A percentile compares a stretch with the other conserved stretches of the same genome.
Evolutionary conservation across 2,329 filamentous ascomycete species (phyloP).

Genomic region (Stachybotrys chlorohalonatus): DNA sequence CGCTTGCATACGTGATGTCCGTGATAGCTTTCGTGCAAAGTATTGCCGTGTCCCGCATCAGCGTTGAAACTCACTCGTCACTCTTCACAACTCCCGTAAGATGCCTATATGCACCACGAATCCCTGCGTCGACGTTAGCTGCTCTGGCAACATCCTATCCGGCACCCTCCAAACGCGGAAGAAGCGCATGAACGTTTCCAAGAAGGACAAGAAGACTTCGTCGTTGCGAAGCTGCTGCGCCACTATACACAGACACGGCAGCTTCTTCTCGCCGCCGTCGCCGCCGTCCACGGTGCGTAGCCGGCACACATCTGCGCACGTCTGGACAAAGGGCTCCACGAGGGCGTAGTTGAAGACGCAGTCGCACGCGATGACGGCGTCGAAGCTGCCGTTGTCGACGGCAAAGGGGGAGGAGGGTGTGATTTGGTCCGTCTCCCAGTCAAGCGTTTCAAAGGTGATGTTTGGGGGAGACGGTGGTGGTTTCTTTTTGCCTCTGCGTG

Average conservation of each 20-base stretch:
- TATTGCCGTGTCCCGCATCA: no score
- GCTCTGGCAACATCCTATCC: constrained; percentile 49
- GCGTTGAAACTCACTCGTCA: not conserved
- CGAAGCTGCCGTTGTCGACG: constrained; percentile 40
- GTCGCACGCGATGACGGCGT: constrained; percentile 76
- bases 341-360: constrained; percentile 93
- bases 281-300: constrained; percentile 30
- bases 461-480: constrained; percentile 23
- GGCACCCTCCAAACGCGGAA: constrained; percentile 75
- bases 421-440: constrained; percentile 70
- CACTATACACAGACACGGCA: constrained; percentile 65
- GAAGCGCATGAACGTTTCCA: constrained; percentile 52
- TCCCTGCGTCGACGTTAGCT: constrained; percentile 55
- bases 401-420: constrained; percentile 30
- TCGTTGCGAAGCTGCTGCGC: constrained; percentile 83
- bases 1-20: no score
- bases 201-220: constrained; percentile 78
- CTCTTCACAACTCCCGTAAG: constrained; percentile 27
- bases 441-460: constrained; percentile 54
- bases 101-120: constrained; percentile 78
- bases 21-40: no score
- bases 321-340: constrained; percentile 71
- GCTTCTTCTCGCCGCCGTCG: constrained; percentile 7
- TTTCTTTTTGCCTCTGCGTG: constrained; percentile 5
- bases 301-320: constrained; percentile 65